Evolutionary conservation across 768 basidiomycete species (phyloP), one percentile per base, ranked within the genome.

Genomic region (Paxillus ammoniavirescens): DNA sequence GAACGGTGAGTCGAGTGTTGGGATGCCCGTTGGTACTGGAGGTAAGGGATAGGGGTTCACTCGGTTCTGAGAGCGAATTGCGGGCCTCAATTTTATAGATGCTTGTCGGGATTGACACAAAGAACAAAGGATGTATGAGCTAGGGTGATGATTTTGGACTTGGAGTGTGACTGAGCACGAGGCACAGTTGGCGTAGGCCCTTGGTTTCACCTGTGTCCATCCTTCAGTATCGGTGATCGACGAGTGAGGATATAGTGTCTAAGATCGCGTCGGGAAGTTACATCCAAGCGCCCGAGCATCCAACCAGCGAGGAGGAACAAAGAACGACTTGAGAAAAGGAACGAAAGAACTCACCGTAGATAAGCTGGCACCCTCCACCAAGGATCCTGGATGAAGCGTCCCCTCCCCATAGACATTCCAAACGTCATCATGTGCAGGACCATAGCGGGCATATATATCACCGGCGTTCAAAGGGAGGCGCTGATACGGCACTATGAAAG

Each of bases 131-230:
- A 45, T 42, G 31, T 60, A 45, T 2, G 31, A 23, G 28, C 17
- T 49, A 5, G 33, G 30, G 28, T 37, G 35, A 37, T 9, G 47
- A 9, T 23, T n/a, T 13, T 58, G 42, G 30, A 52, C 31, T 10
- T 28, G n/a, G 37, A 61, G 33, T 26, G 49, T 1, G 15, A 40
- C 45, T 36, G n/a, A 50, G 33, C 65, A 64, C 23, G 28, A 47
- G 35, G 33, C 12, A 17, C 55, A 58, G 14, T 18, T 42, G 2
- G 31, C n/a, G 45, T 33, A 47, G 35, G 18, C 18, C 41, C 31
- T 35, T 42, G 4, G n/a, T 42, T 42, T 33, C 3, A 17, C 18
- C 46, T 42, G 41, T 28, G 8, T 43, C 23, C 8, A 31, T 35
- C 35, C 13, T 35, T 35, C 12, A 35, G 35, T 12, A 31, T 45